A percentile compares a stretch with the other conserved stretches of the same genome.
Conservation (phyloP, 371 early-diverging fungal species). For the Lichtheimia hyalospora region DNA sequence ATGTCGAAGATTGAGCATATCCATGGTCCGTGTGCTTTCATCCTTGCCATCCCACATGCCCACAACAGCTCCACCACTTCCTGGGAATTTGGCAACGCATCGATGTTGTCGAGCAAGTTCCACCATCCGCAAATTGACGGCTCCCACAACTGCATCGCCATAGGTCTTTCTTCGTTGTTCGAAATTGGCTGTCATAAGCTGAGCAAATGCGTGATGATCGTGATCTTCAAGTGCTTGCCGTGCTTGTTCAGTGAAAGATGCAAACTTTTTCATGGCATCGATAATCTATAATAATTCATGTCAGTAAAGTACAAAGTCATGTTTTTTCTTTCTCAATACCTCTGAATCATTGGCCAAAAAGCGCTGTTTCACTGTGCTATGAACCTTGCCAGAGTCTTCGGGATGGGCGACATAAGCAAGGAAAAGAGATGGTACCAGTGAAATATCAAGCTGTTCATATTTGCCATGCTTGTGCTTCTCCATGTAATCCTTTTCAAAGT, state of each 20-base stretch:
- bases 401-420: conserved; percentile 65
- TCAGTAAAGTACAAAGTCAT: neutral
- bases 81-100: conserved; percentile 55
- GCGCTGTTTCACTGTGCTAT: conserved; percentile 57
- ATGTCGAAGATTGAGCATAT: conserved; percentile 28
- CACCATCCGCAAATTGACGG: conserved; percentile 50
- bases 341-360: conserved; percentile 57
- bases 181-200: conserved; percentile 53
- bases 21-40: conserved; percentile 11
- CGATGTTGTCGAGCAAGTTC: conserved; percentile 40
- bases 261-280: conserved; percentile 61
- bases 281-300: conserved; percentile 37
- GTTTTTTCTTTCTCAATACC: conserved; percentile 25
- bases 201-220: conserved; percentile 35
- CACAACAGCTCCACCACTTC: conserved; percentile 57
- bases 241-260: conserved; percentile 47
- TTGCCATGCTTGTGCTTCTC: conserved; percentile 58
- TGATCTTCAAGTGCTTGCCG: conserved; percentile 17
- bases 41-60: conserved; percentile 43
- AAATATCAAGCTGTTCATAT: conserved; percentile 44
- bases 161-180: conserved; percentile 46
- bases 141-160: conserved; percentile 48
- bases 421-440: conserved; percentile 45
- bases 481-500: conserved; percentile 58
- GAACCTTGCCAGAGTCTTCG: conserved; percentile 69